Evolutionary conservation across 148 eudicot species (phyloP).

Genomic region (Vaccinium corymbosum): DNA sequence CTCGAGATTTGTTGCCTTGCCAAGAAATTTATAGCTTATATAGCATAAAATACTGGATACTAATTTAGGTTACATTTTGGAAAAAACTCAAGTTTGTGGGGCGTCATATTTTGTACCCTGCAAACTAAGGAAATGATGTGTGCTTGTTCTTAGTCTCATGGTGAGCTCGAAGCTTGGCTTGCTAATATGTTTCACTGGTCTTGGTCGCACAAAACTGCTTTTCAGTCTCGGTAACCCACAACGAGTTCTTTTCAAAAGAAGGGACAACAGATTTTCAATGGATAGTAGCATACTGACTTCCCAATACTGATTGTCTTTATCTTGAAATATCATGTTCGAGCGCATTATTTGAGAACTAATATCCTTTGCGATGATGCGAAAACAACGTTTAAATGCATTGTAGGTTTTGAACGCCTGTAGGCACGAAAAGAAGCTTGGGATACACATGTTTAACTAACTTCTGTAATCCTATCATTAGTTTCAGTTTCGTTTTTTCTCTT

Average conservation of each 20-base stretch:
- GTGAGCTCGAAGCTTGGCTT: conserved; percentile 8
- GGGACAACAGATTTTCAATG: neutral
- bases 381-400: neutral
- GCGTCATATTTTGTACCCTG: neutral
- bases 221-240: neutral
- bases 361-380: neutral
- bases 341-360: neutral
- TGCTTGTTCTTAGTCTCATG: neutral
- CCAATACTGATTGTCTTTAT: neutral
- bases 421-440: neutral
- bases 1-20: neutral
- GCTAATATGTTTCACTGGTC: neutral
- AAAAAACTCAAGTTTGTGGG: neutral
- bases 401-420: neutral
- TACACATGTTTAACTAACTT: neutral
- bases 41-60: neutral
- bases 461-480: neutral
- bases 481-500: neutral
- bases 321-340: neutral
- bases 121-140: neutral
- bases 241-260: neutral
- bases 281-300: neutral
- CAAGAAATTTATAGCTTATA: neutral
- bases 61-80: neutral
- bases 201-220: neutral